phyloP scores from a whole-genome alignment of 2,329 filamentous ascomycete genomes.

The Phialophora verrucosa region DNA sequence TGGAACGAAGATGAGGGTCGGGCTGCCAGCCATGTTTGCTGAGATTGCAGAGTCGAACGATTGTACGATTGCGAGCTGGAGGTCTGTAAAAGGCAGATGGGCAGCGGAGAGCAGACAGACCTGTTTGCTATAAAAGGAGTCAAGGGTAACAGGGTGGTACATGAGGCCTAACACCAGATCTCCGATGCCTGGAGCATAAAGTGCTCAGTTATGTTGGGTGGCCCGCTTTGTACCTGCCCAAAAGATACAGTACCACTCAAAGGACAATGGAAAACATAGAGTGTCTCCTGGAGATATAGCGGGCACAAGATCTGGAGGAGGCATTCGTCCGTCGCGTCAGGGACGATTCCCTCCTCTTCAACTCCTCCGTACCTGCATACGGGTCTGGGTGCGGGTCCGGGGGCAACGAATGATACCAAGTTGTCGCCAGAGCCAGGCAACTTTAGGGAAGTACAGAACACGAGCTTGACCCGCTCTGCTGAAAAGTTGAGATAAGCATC shows the following conservation, averaged over 20 bases:
- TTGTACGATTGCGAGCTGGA: too few species aligned
- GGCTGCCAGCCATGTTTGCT: conserved; percentile 15
- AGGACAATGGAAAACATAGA: too few species aligned
- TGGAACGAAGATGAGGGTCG: conserved; percentile 55
- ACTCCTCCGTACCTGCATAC: neutral
- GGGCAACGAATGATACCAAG: neutral
- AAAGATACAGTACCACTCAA: neutral
- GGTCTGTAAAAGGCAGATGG: neutral
- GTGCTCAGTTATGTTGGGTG: neutral
- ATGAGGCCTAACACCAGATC: neutral
- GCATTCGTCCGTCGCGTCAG: neutral
- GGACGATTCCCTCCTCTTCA: neutral
- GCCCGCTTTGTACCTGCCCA: conserved; percentile 18
- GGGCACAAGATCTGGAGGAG: neutral
- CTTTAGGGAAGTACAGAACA: conserved; percentile 15
- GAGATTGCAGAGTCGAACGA: neutral
- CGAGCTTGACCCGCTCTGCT: conserved; percentile 8
- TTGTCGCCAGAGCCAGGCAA: neutral
- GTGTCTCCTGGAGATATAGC: too few species aligned
- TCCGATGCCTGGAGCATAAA: neutral
- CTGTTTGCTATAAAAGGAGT: neutral
- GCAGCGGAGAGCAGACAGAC: neutral
- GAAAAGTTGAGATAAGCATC: neutral
- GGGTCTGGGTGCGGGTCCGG: too few species aligned
- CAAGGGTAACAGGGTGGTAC: neutral